phyloP scores from a whole-genome alignment of 1,139 yeast species.

The Debaryomyces udenii region DNA sequence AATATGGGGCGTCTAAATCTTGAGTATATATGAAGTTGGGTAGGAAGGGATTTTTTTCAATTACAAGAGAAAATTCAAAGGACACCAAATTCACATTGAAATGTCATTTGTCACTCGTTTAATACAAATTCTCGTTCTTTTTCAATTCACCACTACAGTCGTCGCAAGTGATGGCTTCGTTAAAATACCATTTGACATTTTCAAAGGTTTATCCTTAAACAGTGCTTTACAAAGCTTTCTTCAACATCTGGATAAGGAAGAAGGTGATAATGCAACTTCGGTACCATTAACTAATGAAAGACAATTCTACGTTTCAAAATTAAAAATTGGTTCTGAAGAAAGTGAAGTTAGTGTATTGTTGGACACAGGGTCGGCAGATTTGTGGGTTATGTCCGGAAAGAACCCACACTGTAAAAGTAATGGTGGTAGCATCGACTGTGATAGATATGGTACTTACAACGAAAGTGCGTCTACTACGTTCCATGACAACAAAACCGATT shows the following conservation, averaged over 20 bases:
- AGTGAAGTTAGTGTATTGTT: conserved; percentile 56
- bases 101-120: conserved; percentile 19
- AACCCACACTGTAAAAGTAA: conserved; percentile 27
- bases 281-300: conserved; percentile 20
- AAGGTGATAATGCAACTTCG: conserved; percentile 12
- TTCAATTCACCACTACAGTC: conserved; percentile 14
- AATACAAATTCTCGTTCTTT: conserved; percentile 15
- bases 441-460: conserved; percentile 54
- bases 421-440: conserved; percentile 34
- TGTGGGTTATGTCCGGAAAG: conserved; percentile 52
- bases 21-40: conserved; percentile 4
- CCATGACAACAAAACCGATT: conserved; percentile 44
- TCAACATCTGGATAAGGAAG: conserved; percentile 13
- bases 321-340: conserved; percentile 58
- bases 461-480: conserved; percentile 47
- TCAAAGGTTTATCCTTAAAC: conserved; percentile 20
- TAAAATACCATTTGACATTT: conserved; percentile 24
- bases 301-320: conserved; percentile 36
- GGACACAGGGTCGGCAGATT: conserved; percentile 72
- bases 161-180: conserved; percentile 26
- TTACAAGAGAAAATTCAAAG: not conserved
- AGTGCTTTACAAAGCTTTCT: conserved; percentile 19
- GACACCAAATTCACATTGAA: not conserved
- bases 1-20: not conserved
- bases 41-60: not conserved